Conservation (phyloP, 2,329 filamentous ascomycete species). For the Fusarium duplospermum region DNA sequence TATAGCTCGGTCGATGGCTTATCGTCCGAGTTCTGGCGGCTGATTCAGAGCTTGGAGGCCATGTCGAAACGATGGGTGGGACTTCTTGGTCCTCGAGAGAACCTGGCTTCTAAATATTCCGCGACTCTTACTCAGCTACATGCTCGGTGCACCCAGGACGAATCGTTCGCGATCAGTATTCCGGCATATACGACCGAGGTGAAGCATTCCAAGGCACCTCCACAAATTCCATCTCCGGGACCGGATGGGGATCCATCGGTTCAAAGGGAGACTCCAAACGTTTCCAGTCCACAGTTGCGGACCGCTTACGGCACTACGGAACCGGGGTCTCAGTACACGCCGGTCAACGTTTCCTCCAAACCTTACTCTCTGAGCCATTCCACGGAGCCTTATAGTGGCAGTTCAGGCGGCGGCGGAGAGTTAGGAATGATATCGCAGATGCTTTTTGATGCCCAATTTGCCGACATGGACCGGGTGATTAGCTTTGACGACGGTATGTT, state of each 20-base stretch:
- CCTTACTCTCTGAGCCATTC: not conserved
- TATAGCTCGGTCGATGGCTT: constrained; percentile 37
- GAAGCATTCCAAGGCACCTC: constrained; percentile 7
- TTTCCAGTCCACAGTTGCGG: not conserved
- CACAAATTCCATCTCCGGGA: not conserved
- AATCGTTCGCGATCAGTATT: constrained; percentile 17
- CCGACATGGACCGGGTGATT: constrained; percentile 57
- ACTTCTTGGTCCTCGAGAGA: not conserved
- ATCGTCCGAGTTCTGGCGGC: constrained; percentile 38
- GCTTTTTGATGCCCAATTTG: constrained; percentile 67
- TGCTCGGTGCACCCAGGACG: constrained; percentile 10
- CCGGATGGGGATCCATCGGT: not conserved
- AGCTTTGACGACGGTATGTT: constrained; percentile 62
- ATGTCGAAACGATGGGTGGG: constrained; percentile 40
- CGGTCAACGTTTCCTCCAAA: not conserved
- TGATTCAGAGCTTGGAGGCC: constrained; percentile 36
- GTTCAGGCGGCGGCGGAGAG: not conserved
- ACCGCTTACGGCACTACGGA: not conserved
- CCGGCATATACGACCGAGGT: constrained; percentile 30
- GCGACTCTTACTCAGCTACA: not conserved
- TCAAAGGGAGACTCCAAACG: not conserved
- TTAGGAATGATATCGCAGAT: constrained; percentile 55
- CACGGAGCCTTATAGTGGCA: not conserved
- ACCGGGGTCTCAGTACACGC: not conserved
- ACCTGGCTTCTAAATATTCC: constrained; percentile 5